Conservation (phyloP, 2,329 filamentous ascomycete genomes). For the Acephala macrosclerotiorum region DNA sequence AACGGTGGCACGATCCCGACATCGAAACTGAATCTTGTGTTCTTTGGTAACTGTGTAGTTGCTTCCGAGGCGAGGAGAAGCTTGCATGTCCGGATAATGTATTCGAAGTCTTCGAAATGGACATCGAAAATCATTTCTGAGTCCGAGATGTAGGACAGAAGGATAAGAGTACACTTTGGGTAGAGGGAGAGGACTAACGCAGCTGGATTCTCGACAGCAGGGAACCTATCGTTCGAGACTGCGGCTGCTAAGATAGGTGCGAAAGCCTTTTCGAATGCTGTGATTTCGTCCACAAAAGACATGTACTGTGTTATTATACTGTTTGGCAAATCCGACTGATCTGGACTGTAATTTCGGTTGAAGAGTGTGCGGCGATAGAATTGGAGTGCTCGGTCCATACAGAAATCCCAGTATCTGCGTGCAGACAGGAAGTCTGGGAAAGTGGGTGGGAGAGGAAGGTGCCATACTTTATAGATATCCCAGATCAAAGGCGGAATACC, state of each 20-base stretch:
- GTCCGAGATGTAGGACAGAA: constrained; percentile 31
- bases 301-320: too few species aligned
- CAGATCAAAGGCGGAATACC: constrained; percentile 39
- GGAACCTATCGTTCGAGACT: too few species aligned
- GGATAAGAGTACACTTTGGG: constrained; percentile 33
- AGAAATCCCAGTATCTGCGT: constrained; percentile 41
- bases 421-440: constrained; percentile 38
- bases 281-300: too few species aligned
- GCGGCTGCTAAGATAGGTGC: constrained; percentile 36
- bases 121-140: constrained; percentile 41
- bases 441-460: constrained; percentile 34
- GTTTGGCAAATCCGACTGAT: too few species aligned
- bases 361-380: constrained; percentile 40
- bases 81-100: constrained; percentile 35
- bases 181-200: constrained; percentile 37
- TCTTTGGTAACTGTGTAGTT: constrained; percentile 32
- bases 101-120: constrained; percentile 34
- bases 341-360: too few species aligned
- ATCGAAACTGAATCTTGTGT: constrained; percentile 66
- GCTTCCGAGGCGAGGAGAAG: constrained; percentile 26
- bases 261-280: constrained; percentile 37
- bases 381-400: constrained; percentile 40
- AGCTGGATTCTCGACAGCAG: too few species aligned
- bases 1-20: constrained; percentile 70
- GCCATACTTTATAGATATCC: constrained; percentile 40